Base-by-base conservation (phyloP, 768 basidiomycete species). In the Agaricus bisporus region DNA sequence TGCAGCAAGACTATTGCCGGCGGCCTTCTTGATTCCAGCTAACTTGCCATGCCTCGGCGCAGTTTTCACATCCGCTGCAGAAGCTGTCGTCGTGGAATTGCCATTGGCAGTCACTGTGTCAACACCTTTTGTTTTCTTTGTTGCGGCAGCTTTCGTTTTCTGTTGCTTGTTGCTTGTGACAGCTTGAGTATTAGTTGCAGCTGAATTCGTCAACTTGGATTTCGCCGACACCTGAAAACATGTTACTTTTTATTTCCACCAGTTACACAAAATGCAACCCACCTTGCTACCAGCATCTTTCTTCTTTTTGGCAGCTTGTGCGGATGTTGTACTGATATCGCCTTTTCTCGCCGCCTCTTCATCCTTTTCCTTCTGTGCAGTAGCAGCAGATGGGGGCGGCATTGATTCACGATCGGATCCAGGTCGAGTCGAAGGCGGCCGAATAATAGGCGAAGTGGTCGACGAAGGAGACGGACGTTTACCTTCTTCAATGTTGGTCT, bases 341-440 rank as follows among this genome's bases (percentile, higher is more conserved):
- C 59, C 63, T 39, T 62, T 65, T 49, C 63, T 64, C 36, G 61
- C 55, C 35, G 28, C 46, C 49, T 49, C 56, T 18, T 60, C 58
- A 17, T 66, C 66, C 55, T 67, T 66, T 22, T 66, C 67, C 50
- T 70, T 71, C n/a, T 59, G 56, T 44, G 63, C 63, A 22, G 56
- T 59, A 5, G 64, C 63, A 9, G 66, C 60, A 5, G 71, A 57
- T 17, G 75, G 81, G 10, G 82, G 83, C 10, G 82, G 83, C 77
- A 83, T 83, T 1, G 84, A 85, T 1, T 68, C 77, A 18, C 78
- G 73, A 41, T 85, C 76, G 5, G 72, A 67, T 2, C 68, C 61
- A 15, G 66, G 63, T 5, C 56, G 60, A 10, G 61, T 48, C 15
- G 64, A 60, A 7, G 63, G 48, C 18, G 60, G 60, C 29, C 58